A percentile compares a stretch with the other conserved stretches of the same genome.
These are phyloP conservation scores for Coniosporium tulheliwenetii DNA, from an alignment of 2,329 filamentous ascomycete species.

Conservation along the genomic window DNA sequence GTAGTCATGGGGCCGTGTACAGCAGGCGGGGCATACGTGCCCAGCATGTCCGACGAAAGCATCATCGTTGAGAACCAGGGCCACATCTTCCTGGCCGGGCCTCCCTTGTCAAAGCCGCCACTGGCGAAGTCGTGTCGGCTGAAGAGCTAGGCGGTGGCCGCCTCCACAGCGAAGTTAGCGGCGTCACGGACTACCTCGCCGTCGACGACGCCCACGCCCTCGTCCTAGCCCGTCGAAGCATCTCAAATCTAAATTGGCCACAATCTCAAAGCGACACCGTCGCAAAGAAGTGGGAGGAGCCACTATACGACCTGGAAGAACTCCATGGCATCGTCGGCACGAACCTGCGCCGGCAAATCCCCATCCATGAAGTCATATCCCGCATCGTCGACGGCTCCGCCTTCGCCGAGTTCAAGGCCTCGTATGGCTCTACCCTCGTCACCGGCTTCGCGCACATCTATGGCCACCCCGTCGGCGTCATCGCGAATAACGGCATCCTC, in stretches of 20 bases:
- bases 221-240: constrained; percentile 65
- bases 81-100: constrained; percentile 93
- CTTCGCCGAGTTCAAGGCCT: constrained; percentile 87
- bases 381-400: constrained; percentile 81
- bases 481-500: constrained; percentile 92
- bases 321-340: constrained; percentile 79
- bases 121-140: constrained; percentile 77
- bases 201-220: constrained; percentile 89
- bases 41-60: constrained; percentile 92
- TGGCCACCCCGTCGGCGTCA: constrained; percentile 77
- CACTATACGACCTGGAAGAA: constrained; percentile 64
- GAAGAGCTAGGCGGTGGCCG: constrained; percentile 84
- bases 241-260: constrained; percentile 85
- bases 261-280: constrained; percentile 14
- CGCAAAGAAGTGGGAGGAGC: constrained; percentile 45
- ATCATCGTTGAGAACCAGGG: constrained; percentile 93
- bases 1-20: constrained; percentile 98
- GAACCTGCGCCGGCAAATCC: constrained; percentile 72
- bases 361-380: constrained; percentile 80
- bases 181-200: constrained; percentile 88
- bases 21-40: constrained; percentile 87
- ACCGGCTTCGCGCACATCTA: constrained; percentile 87
- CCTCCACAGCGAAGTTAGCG: constrained; percentile 79
- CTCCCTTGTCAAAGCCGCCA: constrained; percentile 93
- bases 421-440: constrained; percentile 78